Evolutionary conservation across 2,329 filamentous ascomycete genomes (phyloP).

Genomic region (Monilinia fructigena): DNA sequence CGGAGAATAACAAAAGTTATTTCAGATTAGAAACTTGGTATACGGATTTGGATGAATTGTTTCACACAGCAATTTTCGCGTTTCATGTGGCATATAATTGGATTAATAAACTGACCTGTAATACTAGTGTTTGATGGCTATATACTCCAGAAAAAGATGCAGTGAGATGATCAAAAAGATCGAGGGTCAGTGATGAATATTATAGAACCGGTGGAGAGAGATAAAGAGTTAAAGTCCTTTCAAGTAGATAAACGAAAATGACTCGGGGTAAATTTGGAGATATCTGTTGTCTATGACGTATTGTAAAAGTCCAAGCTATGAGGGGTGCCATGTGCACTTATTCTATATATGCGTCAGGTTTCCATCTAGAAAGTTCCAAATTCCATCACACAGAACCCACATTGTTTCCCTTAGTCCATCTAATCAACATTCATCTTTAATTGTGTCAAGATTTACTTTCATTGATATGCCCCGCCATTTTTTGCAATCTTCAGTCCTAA

Average conservation of each 20-base stretch:
- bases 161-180: constrained; percentile 31
- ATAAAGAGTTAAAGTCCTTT: background rate
- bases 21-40: too few species aligned
- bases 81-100: constrained; percentile 31
- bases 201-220: constrained; percentile 15
- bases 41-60: too few species aligned
- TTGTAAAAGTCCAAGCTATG: background rate
- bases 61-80: background rate
- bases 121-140: constrained; percentile 26
- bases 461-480: too few species aligned
- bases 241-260: background rate
- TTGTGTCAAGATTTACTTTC: too few species aligned
- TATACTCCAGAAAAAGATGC: constrained; percentile 24
- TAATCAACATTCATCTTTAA: background rate
- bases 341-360: background rate
- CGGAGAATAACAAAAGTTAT: too few species aligned
- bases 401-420: background rate
- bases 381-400: background rate
- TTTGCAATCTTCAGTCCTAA: background rate
- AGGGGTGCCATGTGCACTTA: background rate
- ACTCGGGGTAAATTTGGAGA: background rate
- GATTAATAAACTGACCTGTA: constrained; percentile 27
- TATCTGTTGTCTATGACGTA: background rate
- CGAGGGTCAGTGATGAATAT: constrained; percentile 25
- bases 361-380: background rate